Evolutionary conservation across 306 rosid species (phyloP), one percentile per base, ranked within the genome.

Genomic region (Glycine tomentella): DNA sequence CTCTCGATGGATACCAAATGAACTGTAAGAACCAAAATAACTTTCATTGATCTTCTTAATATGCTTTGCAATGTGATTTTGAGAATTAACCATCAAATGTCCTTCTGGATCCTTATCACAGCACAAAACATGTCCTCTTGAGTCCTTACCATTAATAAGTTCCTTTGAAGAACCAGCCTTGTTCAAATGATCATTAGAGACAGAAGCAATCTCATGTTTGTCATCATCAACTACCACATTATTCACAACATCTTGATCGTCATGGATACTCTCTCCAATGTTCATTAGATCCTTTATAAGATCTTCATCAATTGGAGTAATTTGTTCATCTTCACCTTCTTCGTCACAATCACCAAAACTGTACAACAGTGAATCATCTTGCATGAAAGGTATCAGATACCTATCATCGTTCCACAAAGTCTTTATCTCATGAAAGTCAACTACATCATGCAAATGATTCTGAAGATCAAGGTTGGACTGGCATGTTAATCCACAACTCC

Each of bases 1-100:
- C 89, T 95, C 98, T 71, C 91, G 91, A 82, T 95, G 99, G 70
- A 95, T 95, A 83, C 97, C 97, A 77, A 87, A 95, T 67, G 99
- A 95, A 75, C 99, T 89, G 72, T 95, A 93, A 7, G 98, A 72
- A 81, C 92, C 97, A 87, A 95, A 95, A 81, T 95, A 95, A 85
- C 75, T 86, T 75, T 91, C 94, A 84, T 95, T 95, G 64, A 83
- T 89, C 78, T 83, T 88, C 87, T 86, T 95, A 66, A 92, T 77
- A 57, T 95, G 92, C 65, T 83, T 90, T 53, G 88, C 77, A 75
- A 69, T 76, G 61, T 76, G 85, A 67, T 57, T 89, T 40, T 81
- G 90, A 83, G 89, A 77, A 67, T 78, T 81, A 45, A 81, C 75
- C 65, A 86, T 82, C 68, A 81, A 78, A 33, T 55, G 71, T 44